These are phyloP conservation scores for Saturnispora gosingensis DNA, from an alignment of 805 yeast species.

Conservation along the genomic window DNA sequence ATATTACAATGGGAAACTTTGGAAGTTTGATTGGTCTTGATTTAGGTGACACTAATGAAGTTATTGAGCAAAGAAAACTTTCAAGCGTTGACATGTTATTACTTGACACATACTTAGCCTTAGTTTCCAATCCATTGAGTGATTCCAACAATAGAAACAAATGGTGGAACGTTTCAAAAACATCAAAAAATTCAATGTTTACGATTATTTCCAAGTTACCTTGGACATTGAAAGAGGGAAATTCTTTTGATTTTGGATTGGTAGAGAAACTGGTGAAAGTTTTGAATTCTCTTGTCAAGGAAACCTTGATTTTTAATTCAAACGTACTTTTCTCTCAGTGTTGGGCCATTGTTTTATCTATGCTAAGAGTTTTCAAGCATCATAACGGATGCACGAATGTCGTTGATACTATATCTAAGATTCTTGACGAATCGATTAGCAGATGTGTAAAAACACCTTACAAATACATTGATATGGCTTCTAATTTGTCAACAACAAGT, in stretches of 20 bases:
- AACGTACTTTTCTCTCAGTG: slow-evolving; percentile 43
- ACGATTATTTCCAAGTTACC: slow-evolving; percentile 53
- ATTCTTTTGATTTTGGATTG: slow-evolving; percentile 13
- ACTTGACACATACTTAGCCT: slow-evolving; percentile 50
- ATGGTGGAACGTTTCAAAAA: slow-evolving; percentile 64
- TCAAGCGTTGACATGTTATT: slow-evolving; percentile 48
- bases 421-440: slow-evolving; percentile 69
- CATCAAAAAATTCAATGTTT: slow-evolving; percentile 48
- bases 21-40: slow-evolving; percentile 12
- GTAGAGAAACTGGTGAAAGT: slow-evolving; percentile 38
- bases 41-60: slow-evolving; percentile 21
- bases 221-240: slow-evolving; percentile 13
- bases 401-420: slow-evolving; percentile 40
- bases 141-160: slow-evolving; percentile 31
- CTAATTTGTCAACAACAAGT: slow-evolving; percentile 1
- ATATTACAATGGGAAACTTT: slow-evolving; percentile 14
- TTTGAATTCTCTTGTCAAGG: slow-evolving; percentile 37
- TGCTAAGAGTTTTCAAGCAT: slow-evolving; percentile 20
- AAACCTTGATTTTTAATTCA: slow-evolving; percentile 45
- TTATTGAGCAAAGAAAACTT: slow-evolving; percentile 18
- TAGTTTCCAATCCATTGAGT: slow-evolving; percentile 36
- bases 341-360: slow-evolving; percentile 42
- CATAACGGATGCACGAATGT: slow-evolving; percentile 9
- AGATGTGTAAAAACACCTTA: slow-evolving; percentile 71
- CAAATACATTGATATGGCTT: slow-evolving; percentile 62